A percentile compares a stretch with the other conserved stretches of the same genome.
Evolutionary conservation across 257 asterid species (phyloP).

Genomic region (Plantago major): DNA sequence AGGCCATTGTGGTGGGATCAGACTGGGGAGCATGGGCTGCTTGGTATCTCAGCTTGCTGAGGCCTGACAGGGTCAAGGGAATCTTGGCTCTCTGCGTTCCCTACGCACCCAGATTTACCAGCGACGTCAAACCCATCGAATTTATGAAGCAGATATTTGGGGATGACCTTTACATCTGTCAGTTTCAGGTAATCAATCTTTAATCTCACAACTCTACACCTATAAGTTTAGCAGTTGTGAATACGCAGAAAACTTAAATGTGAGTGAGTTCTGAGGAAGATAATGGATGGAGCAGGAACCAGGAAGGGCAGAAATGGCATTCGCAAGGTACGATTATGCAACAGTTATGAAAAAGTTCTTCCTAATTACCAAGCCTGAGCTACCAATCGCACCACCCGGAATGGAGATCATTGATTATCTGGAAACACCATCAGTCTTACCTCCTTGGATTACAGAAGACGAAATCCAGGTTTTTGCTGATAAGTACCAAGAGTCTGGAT

Average conservation of each 20-base stretch:
- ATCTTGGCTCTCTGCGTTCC: constrained; percentile 37
- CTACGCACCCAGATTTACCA: constrained; percentile 27
- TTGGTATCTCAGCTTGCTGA: constrained; percentile 43
- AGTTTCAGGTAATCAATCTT: constrained; percentile 35
- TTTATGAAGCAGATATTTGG: constrained; percentile 41
- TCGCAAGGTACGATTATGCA: constrained; percentile 38
- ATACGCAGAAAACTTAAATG: too few relatives aligned
- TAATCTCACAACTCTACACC: not conserved
- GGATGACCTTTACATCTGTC: constrained; percentile 37
- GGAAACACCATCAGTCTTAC: constrained; percentile 35
- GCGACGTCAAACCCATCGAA: constrained; percentile 18
- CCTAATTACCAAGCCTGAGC: constrained; percentile 30
- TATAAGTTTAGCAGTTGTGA: too few relatives aligned
- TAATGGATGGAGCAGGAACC: constrained; percentile 27
- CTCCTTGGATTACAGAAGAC: constrained; percentile 46
- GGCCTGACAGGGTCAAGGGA: constrained; percentile 44
- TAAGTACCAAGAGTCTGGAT: constrained; percentile 51
- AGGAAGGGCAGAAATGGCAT: constrained; percentile 47
- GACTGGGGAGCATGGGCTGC: constrained; percentile 56
- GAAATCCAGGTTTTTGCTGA: constrained; percentile 45
- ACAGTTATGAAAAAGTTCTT: constrained; percentile 43
- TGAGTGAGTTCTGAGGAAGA: not conserved
- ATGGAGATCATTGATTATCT: constrained; percentile 41
- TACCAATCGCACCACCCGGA: constrained; percentile 35
- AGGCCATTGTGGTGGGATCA: constrained; percentile 46